phyloP scores from a whole-genome alignment of 2,329 filamentous ascomycete genomes.

The Zasmidium citrigriseum region DNA sequence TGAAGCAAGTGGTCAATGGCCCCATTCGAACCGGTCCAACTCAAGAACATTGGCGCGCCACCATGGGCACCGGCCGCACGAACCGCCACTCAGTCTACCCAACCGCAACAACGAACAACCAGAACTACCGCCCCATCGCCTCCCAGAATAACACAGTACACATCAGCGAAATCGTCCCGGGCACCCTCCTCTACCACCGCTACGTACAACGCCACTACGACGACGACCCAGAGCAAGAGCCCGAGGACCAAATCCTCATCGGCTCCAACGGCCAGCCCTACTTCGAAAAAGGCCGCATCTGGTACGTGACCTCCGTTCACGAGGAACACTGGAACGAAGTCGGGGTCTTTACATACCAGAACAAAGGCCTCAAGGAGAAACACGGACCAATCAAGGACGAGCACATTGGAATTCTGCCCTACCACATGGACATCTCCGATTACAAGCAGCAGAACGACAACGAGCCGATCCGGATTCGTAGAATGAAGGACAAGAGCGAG shows the following conservation, averaged over 20 bases:
- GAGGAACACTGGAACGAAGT: background rate
- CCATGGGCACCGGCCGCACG: too few relatives aligned
- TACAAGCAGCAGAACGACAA: background rate
- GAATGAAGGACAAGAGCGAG: background rate
- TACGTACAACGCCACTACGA: background rate
- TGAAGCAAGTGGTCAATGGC: too few relatives aligned
- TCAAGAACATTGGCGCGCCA: too few relatives aligned
- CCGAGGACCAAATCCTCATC: background rate
- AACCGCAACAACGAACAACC: too few relatives aligned
- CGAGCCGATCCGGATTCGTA: background rate
- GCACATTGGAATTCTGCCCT: background rate
- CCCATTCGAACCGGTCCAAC: too few relatives aligned
- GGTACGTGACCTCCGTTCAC: background rate
- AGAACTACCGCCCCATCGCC: too few relatives aligned
- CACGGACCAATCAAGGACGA: background rate
- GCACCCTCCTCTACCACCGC: background rate
- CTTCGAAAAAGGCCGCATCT: background rate
- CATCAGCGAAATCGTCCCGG: too few relatives aligned
- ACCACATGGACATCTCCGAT: background rate
- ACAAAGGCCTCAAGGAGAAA: background rate
- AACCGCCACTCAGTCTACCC: too few relatives aligned
- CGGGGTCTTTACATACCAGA: background rate
- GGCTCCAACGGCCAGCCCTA: background rate
- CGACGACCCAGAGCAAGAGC: background rate
- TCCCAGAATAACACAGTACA: too few relatives aligned